Conservation (phyloP, 371 early-diverging fungal species). For the Rhizopus delemar region DNA sequence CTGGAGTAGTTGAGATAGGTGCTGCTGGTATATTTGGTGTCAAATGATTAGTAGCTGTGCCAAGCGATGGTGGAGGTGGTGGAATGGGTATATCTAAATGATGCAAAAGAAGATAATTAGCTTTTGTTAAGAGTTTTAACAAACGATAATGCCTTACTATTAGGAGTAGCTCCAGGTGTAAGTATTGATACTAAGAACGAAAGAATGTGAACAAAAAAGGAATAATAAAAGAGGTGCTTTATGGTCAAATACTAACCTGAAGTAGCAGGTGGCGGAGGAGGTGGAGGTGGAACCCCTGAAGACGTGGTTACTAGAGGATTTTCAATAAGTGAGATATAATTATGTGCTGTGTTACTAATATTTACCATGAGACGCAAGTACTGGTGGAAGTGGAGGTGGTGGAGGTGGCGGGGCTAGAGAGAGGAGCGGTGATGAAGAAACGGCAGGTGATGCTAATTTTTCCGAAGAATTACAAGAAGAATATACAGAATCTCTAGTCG, state of each 20-base stretch:
- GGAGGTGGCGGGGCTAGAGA: conserved; percentile 18
- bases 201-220: too few relatives aligned
- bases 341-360: background rate
- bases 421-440: conserved; percentile 3
- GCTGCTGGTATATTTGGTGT: background rate
- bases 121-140: too few relatives aligned
- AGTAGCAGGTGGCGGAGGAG: conserved; percentile 16
- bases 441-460: background rate
- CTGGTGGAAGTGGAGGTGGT: conserved; percentile 11
- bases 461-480: background rate
- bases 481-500: background rate
- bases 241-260: conserved; percentile 4
- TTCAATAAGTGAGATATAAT: background rate
- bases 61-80: conserved; percentile 9
- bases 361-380: conserved; percentile 4
- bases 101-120: too few relatives aligned
- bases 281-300: conserved; percentile 16
- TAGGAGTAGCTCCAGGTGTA: too few relatives aligned
- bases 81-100: conserved; percentile 7
- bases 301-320: background rate
- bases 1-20: conserved; percentile 8
- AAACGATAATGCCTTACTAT: too few relatives aligned
- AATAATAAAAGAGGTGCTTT: too few relatives aligned
- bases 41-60: background rate
- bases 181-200: too few relatives aligned